Base-by-base conservation (phyloP, 768 basidiomycete species). In the Leccinum pellstonianum region DNA sequence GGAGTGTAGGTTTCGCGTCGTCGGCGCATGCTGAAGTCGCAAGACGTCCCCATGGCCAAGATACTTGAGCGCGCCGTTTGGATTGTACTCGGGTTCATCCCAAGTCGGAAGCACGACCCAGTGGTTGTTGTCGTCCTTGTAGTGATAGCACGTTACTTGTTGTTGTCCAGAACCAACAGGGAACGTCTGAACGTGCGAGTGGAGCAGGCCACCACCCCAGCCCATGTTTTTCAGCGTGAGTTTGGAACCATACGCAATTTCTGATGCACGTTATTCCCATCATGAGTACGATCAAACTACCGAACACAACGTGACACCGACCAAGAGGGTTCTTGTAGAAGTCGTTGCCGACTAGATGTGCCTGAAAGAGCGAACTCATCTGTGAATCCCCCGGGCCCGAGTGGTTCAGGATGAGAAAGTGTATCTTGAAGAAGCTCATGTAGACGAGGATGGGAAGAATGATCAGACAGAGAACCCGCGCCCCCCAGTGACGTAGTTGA, bases 361-460 rank as follows among this genome's bases (percentile, higher is more conserved):
- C 96, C 73, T 99, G 97, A 84, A 99, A 99, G 19, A 98, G 80
- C 8, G 94, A 97, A 72, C 91, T 93, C 96, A 99, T 99, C 73
- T 98, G 96, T 2, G 96, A 90, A 70, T 99, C 96, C 15, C 15
- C 97, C 21, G 97, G 93, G 41, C 96, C 96, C 14, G 93, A 90
- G 63, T 94, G 93, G 72, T 92, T 95, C 54, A 99, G 79, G 62
- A 99, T 83, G 72, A 98, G 72, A 79, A 99, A 99, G 73, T 99
- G 97, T 19, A 97, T 79, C 75, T 98, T 97, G 87, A 99, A 99
- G 21, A 86, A 90, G 17, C 86, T 76, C 85, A 95, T 91, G 79
- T 97, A 99, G 64, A 98, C 92, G 60, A 93, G 80, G 66, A 95
- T 83, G 1, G 97, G 97, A 7, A 98, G 77, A 60, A 96, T 67